phyloP scores from a whole-genome alignment of 805 yeast genomes.

The Metschnikowia kunwiensis region DNA sequence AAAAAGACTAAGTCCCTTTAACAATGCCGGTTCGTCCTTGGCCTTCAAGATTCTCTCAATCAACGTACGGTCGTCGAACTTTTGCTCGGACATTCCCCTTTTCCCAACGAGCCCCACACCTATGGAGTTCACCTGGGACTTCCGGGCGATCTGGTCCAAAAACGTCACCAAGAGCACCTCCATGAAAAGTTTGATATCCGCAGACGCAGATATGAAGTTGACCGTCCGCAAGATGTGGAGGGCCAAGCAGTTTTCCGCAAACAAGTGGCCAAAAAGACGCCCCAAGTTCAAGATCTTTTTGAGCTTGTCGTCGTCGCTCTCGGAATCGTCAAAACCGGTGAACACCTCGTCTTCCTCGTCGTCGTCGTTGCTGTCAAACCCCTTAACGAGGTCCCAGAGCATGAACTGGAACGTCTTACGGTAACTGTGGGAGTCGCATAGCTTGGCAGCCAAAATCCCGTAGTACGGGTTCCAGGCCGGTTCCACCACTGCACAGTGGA shows the following conservation, averaged over 20 bases:
- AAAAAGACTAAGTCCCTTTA: slow-evolving; percentile 67
- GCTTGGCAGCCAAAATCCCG: slow-evolving; percentile 69
- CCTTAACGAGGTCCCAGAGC: slow-evolving; percentile 82
- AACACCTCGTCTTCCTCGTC: slow-evolving; percentile 41
- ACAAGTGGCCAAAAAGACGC: slow-evolving; percentile 70
- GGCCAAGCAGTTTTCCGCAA: slow-evolving; percentile 71
- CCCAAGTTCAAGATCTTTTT: slow-evolving; percentile 70
- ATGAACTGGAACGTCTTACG: slow-evolving; percentile 84
- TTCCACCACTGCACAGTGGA: slow-evolving; percentile 86
- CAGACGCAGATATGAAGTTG: slow-evolving; percentile 66
- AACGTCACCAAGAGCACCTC: slow-evolving; percentile 72
- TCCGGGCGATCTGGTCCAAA: slow-evolving; percentile 61
- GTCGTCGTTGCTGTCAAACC: slow-evolving; percentile 50
- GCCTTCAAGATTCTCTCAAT: slow-evolving; percentile 53
- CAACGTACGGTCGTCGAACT: slow-evolving; percentile 47
- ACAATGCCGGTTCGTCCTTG: slow-evolving; percentile 52
- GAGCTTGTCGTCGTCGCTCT: slow-evolving; percentile 51
- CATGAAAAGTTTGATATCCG: slow-evolving; percentile 63
- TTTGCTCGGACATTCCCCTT: slow-evolving; percentile 28
- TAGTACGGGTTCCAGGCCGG: slow-evolving; percentile 87
- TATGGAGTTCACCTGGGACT: slow-evolving; percentile 48
- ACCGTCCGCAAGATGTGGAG: slow-evolving; percentile 70
- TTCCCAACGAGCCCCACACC: slow-evolving; percentile 42
- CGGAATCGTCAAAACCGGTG: slow-evolving; percentile 35
- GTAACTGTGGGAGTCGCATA: slow-evolving; percentile 71